Evolutionary conservation across 768 basidiomycete species (phyloP), one percentile per base, ranked within the genome.

Genomic region (Tulasnella sp.): DNA sequence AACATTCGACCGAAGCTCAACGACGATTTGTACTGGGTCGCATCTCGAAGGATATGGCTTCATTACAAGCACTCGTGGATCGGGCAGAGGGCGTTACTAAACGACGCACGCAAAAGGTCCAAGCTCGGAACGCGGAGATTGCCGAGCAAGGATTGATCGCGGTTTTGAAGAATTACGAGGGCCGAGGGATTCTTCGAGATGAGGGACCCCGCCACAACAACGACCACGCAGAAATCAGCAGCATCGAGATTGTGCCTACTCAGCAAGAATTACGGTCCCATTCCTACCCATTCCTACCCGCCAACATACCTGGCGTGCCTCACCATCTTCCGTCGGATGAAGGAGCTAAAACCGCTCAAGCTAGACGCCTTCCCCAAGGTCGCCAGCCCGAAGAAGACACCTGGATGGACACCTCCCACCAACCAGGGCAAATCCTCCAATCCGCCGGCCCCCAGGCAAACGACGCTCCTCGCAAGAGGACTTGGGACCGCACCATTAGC

Each of bases 211-310:
- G 85, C 1, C 84, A 87, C 58, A 78, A 87, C 63, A 87, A 86
- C 54, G 84, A 86, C 62, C 71, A 67, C 42, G 64, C 67, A 19
- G 73, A 80, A 32, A 80, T 86, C 9, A 27, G 63, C 2, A 69
- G 78, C 1, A 83, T 88, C 42, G 72, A 77, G 15, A 75, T 86
- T 49, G 78, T 80, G 0, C 86, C 86, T 0, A 87, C 86, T 0
- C 75, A 83, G 37, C 67, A 74, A 5, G 86, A 89, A 63, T 72
- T 89, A 6, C 65, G 76, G 43, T 78, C 69, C 17, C 68, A 65
- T 0, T 19, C 69, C 11, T 63, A 69, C 2, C 78, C 83, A 0
- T 86, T 77, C 63, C 67, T 88, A 0, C 86, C 86, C 0, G 78
- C 74, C 0, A 81, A 77, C 61, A 65, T 82, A 1, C 73, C 70